Conservation (phyloP, 2,329 filamentous ascomycete genomes). For the Scolecobasidium constrictum region DNA sequence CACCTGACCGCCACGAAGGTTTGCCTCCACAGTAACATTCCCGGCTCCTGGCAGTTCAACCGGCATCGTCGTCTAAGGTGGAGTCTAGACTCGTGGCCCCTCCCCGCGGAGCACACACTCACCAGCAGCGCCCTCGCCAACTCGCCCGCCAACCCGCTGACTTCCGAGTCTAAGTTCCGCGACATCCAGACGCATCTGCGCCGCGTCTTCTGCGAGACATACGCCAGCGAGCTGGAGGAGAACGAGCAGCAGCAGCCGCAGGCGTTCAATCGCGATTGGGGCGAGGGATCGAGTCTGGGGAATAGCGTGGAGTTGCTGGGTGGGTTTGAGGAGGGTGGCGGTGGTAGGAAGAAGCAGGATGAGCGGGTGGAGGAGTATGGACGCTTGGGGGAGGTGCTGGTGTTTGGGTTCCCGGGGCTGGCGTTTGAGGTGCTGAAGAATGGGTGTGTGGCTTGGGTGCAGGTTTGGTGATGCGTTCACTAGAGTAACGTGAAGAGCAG, state of each 20-base stretch:
- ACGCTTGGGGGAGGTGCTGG: slow-evolving; percentile 61
- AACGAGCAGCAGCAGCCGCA: slow-evolving; percentile 50
- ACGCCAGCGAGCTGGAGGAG: slow-evolving; percentile 45
- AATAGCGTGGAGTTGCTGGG: slow-evolving; percentile 32
- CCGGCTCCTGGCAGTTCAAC: slow-evolving; percentile 94
- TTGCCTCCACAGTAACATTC: slow-evolving; percentile 89
- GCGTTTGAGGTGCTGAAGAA: slow-evolving; percentile 96
- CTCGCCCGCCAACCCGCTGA: slow-evolving; percentile 37
- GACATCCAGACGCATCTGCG: slow-evolving; percentile 59
- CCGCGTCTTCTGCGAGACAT: slow-evolving; percentile 57
- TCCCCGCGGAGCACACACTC: not conserved
- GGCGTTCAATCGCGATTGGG: slow-evolving; percentile 85
- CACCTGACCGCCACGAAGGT: slow-evolving; percentile 80
- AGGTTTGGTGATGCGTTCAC: no score
- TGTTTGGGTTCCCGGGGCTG: slow-evolving; percentile 88
- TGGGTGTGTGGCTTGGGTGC: slow-evolving; percentile 77
- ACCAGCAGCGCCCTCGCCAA: slow-evolving; percentile 26
- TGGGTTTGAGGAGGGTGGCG: slow-evolving; percentile 37
- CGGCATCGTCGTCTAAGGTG: slow-evolving; percentile 82
- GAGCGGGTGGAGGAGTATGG: slow-evolving; percentile 28
- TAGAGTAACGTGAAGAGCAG: no score
- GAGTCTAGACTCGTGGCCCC: slow-evolving; percentile 45
- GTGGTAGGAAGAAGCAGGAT: slow-evolving; percentile 15
- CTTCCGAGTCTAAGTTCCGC: slow-evolving; percentile 70
- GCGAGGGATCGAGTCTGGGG: slow-evolving; percentile 76